Evolutionary conservation across 1,284 basidiomycete species (phyloP).

Genomic region (Cryptococcus sp.): DNA sequence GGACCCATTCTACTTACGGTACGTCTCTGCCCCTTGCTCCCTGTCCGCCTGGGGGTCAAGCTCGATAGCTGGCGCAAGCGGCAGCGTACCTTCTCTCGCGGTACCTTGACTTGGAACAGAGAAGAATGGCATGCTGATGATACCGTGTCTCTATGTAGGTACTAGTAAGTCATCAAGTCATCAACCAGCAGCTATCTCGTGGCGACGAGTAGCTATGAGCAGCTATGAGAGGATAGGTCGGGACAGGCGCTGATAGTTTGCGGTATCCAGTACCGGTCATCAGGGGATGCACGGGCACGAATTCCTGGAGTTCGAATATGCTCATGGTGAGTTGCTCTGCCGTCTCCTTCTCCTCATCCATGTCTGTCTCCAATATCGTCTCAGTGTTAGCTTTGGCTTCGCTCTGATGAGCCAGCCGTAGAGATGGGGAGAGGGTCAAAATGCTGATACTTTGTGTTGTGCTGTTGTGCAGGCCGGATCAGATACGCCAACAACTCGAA

Average conservation of each 20-base stretch:
- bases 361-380: no score
- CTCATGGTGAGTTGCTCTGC: conserved; percentile 61
- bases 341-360: no score
- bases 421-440: not conserved
- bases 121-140: conserved; percentile 9
- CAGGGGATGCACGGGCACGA: conserved; percentile 96
- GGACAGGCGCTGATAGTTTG: not conserved
- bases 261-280: conserved; percentile 73
- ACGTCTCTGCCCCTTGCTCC: not conserved
- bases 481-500: conserved; percentile 99
- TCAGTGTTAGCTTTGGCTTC: no score
- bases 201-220: no score
- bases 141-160: conserved; percentile 58
- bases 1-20: conserved; percentile 84
- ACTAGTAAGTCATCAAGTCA: conserved; percentile 67
- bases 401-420: not conserved
- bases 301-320: conserved; percentile 98
- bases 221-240: not conserved
- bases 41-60: not conserved
- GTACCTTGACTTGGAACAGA: not conserved
- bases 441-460: not conserved
- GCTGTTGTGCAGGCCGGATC: conserved; percentile 62
- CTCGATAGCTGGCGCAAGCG: conserved; percentile 28
- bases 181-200: no score
- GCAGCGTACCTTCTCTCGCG: not conserved